Base-by-base conservation (phyloP, 129 eudicot genomes). In the Calendula officinalis region DNA sequence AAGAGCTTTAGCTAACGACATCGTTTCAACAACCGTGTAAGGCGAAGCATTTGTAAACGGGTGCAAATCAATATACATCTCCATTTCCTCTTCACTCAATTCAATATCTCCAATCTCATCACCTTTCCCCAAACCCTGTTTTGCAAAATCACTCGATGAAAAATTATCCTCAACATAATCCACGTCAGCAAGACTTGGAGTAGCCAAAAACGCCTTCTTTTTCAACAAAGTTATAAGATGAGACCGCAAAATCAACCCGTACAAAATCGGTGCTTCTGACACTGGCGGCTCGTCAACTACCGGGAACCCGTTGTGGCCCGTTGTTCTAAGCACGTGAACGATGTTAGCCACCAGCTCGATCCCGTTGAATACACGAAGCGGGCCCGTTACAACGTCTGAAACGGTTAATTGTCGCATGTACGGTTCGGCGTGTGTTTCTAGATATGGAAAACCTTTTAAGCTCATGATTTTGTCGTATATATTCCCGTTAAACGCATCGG, bases 1-100 rank as follows among this genome's bases (percentile, higher is more conserved):
- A 34, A 83, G 85, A 8, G 98, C 98, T 81, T 91, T 91, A 5
- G 96, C 98, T 7, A 91, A 34, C 14, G 98, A 91, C 96, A 91
- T 88, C 5, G 95, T 82, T 82, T 91, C 98, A 36, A 87, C 91
- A 62, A 91, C 96, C 32, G 95, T 85, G 57, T 80, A 91, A 0
- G 98, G 98, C 9, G 96, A 85, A 50, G 95, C 81, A 65, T 91
- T 91, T 7, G 86, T 76, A 42, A 81, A 86, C 11, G 94, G 98
- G 74, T 85, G 98, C 62, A 91, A 74, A 66, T 91, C 98, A 7
- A 91, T 43, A 52, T 64, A 88, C 98, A 91, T 91, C 49, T 85
- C 84, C 98, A 91, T 82, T 51, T 91, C 98, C 67, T 88, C 98
- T 30, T 73, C 83, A 1, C 67, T 70, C 76, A 91, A 49, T 32